Base-by-base conservation (phyloP, 225 moss, liverwort and hornwort genomes). In the Bryoerythrophyllum caledonicum region DNA sequence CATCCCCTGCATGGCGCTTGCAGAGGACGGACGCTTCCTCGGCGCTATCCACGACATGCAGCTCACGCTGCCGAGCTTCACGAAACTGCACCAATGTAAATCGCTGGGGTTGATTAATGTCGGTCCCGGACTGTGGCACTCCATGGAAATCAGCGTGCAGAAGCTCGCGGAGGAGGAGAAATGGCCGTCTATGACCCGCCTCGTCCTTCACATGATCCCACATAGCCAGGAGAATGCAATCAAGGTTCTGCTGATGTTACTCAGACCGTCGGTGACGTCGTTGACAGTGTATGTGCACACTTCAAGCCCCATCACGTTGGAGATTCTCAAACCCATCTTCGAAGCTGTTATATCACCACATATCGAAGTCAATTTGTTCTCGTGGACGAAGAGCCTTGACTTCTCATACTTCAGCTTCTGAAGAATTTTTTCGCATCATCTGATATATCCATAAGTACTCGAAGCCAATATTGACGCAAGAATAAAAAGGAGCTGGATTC, bases 51-150 rank as follows among this genome's bases (percentile, higher is more conserved):
- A 70, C 23, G 82, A 80, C 1, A 77, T 89, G 0, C 40, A 75
- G 4, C 2, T 91, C 13, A 28, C 41, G 19, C 37, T 89, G 8
- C 93, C 93, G 0, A 60, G 62, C 20, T 85, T 91, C 67, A 82
- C 38, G 38, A 80, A 63, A 4, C 37, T 93, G 11, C 60, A 74
- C 0, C 37, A 68, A 10, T 87, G 82, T 32, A 46, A 74, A 8
- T 55, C 48, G 2, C 34, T 93, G 7, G 64, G 74, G 3, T 84
- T 89, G 1, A 10, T 89, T n/a, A 93, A 87, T 56, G 64, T 93
- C 3, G 93, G 93, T 1, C 93, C 93, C 40, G 93, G 93, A 0
- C 44, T 93, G 10, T 93, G 91, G 89, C 74, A 91, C 32, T 85
- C 79, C 21, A 80, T 93, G 65, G 91, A 93, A 73, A 80, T 48